A percentile compares a stretch with the other conserved stretches of the same genome.
phyloP scores from a whole-genome alignment of 1,284 basidiomycete genomes.

The Mycosarcoma maydis region DNA sequence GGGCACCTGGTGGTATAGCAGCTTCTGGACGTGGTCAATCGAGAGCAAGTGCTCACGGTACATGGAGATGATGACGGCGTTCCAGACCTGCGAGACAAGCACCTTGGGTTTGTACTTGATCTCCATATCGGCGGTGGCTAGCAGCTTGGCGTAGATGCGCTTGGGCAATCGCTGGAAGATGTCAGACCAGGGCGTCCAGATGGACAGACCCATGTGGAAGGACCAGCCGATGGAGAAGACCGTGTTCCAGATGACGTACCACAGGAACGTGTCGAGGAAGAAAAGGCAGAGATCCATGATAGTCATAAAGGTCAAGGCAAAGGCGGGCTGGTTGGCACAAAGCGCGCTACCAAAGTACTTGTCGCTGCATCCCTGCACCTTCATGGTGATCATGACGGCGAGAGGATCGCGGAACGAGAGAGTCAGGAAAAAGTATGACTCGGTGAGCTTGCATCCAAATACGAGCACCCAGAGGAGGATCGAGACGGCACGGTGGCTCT shows the following conservation, averaged over 20 bases:
- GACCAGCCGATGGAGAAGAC: conserved; percentile 67
- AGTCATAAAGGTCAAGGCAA: conserved; percentile 64
- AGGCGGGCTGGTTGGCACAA: conserved; percentile 64
- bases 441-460: conserved; percentile 67
- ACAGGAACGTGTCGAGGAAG: conserved; percentile 67
- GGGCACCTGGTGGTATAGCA: conserved; percentile 67
- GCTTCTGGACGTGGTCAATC: conserved; percentile 67
- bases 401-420: conserved; percentile 67
- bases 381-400: conserved; percentile 65
- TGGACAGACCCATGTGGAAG: conserved; percentile 66
- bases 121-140: conserved; percentile 67
- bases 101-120: conserved; percentile 68
- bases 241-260: conserved; percentile 68
- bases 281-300: conserved; percentile 66
- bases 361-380: conserved; percentile 64
- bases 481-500: conserved; percentile 58
- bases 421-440: conserved; percentile 67
- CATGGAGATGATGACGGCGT: conserved; percentile 68
- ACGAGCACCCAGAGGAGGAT: conserved; percentile 64
- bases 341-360: conserved; percentile 65
- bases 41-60: conserved; percentile 67
- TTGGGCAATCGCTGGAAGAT: conserved; percentile 67
- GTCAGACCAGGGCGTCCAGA: conserved; percentile 67
- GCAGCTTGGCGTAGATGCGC: conserved; percentile 67
- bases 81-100: conserved; percentile 67